These are phyloP conservation scores for Hordeum marinum DNA, from an alignment of 176 grass and related monocot genomes.

Conservation along the genomic window DNA sequence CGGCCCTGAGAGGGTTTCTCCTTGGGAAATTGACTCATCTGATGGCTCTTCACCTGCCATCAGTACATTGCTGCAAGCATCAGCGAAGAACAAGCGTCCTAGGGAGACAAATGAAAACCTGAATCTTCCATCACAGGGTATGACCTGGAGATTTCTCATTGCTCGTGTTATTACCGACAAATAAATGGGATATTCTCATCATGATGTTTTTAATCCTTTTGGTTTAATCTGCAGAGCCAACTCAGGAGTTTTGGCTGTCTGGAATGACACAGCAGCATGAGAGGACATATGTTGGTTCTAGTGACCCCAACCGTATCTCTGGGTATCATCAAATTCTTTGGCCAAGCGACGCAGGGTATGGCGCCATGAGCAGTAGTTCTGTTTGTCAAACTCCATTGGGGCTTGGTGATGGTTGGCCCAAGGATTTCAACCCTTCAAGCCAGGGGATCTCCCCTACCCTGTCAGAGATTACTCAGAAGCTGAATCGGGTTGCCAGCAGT, in stretches of 20 bases:
- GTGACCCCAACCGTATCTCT: constrained; percentile 33
- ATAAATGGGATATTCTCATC: background rate
- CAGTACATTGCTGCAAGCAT: constrained; percentile 35
- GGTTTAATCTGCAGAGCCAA: constrained; percentile 32
- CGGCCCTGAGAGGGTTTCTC: constrained; percentile 78
- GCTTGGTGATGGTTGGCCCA: constrained; percentile 42
- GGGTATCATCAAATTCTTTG: constrained; percentile 39
- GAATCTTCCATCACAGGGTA: constrained; percentile 38
- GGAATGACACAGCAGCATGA: constrained; percentile 43
- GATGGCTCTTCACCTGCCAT: constrained; percentile 42
- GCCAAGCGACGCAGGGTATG: constrained; percentile 30
- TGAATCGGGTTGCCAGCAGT: constrained; percentile 33
- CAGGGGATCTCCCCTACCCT: constrained; percentile 32
- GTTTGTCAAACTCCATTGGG: constrained; percentile 33
- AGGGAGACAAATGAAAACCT: constrained; percentile 41
- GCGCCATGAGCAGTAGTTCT: constrained; percentile 26
- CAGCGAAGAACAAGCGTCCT: constrained; percentile 55
- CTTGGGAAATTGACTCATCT: constrained; percentile 85
- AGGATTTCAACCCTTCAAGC: constrained; percentile 38
- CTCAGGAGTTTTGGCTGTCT: constrained; percentile 49
- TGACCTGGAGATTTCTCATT: background rate
- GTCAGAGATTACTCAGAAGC: constrained; percentile 48
- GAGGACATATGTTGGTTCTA: constrained; percentile 21
- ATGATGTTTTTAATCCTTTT: background rate
- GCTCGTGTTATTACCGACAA: background rate